phyloP scores from a whole-genome alignment of 768 basidiomycete genomes.

The Suillus subluteus region DNA sequence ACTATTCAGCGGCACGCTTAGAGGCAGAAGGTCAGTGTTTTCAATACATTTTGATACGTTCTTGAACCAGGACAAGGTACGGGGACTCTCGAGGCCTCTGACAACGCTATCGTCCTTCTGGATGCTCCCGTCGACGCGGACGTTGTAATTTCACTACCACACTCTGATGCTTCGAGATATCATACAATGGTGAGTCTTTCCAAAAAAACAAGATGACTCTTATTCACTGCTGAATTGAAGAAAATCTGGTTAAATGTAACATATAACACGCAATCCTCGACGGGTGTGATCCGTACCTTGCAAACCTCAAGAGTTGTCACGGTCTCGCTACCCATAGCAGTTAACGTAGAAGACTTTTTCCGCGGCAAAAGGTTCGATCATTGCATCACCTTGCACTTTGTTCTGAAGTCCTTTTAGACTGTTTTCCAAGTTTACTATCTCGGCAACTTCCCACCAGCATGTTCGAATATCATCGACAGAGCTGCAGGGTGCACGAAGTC shows the following conservation, averaged over 20 bases:
- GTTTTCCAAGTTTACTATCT: constrained; percentile 89
- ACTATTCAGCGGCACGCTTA: constrained; percentile 43
- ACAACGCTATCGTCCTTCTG: constrained; percentile 48
- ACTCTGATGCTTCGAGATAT: constrained; percentile 65
- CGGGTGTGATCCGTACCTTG: constrained; percentile 55
- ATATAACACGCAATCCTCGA: constrained; percentile 64
- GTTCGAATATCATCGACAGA: constrained; percentile 72
- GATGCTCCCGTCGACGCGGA: constrained; percentile 51
- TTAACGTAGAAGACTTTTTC: constrained; percentile 98
- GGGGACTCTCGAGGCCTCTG: constrained; percentile 40
- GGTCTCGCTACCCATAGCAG: constrained; percentile 80
- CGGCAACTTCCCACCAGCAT: constrained; percentile 76
- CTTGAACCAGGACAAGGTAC: constrained; percentile 20
- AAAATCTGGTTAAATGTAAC: constrained; percentile 70
- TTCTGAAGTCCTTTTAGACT: constrained; percentile 51
- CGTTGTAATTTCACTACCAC: constrained; percentile 60
- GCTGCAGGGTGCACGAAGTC: constrained; percentile 49
- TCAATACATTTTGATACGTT: constrained; percentile 16
- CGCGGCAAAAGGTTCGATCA: constrained; percentile 70
- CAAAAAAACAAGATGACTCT: constrained; percentile 6
- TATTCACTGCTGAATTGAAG: constrained; percentile 38
- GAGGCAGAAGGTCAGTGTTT: constrained; percentile 36
- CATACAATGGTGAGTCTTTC: constrained; percentile 56
- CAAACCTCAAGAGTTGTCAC: constrained; percentile 58
- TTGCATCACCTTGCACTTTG: constrained; percentile 5